These are phyloP conservation scores for Amniculicola lignicola DNA, from an alignment of 495 filamentous ascomycete species.

Conservation along the genomic window DNA sequence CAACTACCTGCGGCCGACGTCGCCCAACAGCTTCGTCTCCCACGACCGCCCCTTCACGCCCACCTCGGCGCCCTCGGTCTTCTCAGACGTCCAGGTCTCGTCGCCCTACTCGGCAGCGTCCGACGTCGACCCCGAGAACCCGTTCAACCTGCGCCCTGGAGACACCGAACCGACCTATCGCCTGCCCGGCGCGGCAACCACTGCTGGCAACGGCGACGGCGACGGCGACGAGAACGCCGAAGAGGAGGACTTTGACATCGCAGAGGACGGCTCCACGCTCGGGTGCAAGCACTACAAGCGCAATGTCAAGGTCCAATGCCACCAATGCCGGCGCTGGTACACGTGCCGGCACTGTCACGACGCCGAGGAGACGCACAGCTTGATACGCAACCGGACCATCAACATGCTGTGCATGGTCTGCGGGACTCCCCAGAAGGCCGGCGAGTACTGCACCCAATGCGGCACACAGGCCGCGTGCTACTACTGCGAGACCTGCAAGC, in stretches of 20 bases:
- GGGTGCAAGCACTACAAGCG: slow-evolving; percentile 93
- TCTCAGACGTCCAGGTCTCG: slow-evolving; percentile 24
- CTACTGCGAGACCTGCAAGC: slow-evolving; percentile 90
- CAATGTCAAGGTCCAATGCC: slow-evolving; percentile 94
- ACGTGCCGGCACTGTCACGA: slow-evolving; percentile 96
- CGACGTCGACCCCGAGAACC: slow-evolving; percentile 45
- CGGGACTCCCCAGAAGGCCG: slow-evolving; percentile 76
- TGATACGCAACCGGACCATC: slow-evolving; percentile 78
- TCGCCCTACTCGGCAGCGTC: slow-evolving; percentile 39
- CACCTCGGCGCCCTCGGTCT: slow-evolving; percentile 26
- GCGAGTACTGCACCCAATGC: slow-evolving; percentile 72
- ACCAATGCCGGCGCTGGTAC: slow-evolving; percentile 84
- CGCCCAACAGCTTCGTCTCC: slow-evolving; percentile 29
- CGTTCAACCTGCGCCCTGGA: slow-evolving; percentile 64
- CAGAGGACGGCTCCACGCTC: slow-evolving; percentile 45
- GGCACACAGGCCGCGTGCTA: slow-evolving; percentile 79
- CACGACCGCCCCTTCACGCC: slow-evolving; percentile 36
- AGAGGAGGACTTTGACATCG: slow-evolving; percentile 36
- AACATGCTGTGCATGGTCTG: slow-evolving; percentile 99
- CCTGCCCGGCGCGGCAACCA: too few species aligned
- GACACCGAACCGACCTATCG: slow-evolving; percentile 72
- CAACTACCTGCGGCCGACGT: slow-evolving; percentile 22
- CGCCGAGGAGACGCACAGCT: slow-evolving; percentile 72
- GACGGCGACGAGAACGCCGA: slow-evolving; percentile 47
- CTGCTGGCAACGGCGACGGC: slow-evolving; percentile 35